Evolutionary conservation across 2,329 filamentous ascomycete species (phyloP), one percentile per base, ranked within the genome.

Genomic region (Grosmannia serpens): DNA sequence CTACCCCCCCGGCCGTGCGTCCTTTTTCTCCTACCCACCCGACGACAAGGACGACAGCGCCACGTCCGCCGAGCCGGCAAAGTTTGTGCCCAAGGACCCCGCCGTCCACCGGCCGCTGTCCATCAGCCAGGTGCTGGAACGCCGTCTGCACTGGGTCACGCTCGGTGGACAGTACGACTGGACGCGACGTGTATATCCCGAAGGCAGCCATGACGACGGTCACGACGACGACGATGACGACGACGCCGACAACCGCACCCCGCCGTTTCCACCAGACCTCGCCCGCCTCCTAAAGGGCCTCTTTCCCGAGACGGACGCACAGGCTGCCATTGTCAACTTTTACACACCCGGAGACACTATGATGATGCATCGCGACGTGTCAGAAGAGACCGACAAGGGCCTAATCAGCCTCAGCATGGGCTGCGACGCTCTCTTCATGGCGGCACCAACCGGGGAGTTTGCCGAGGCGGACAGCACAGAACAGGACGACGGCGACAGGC

Each of bases 131-230:
- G 82, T 92, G 33, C 77, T 97, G 50, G 82, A 85, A 59, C 87
- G 86, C 62, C 91, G 89, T 62, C 80, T 97, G 27, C 89, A 92
- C 64, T 99, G 94, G 94, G 82, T 95, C 49, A 97, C 92, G 0
- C 81, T 99, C 3, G 94, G 94, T 55, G 92, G 91, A 0, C 94
- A 97, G 70, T 97, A 97, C 70, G 89, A 97, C 74, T 97, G 92
- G 94, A 95, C 91, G 0, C 82, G 83, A 59, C 91, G 95, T 64
- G 74, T 82, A 15, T 97, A 97, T 67, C 91, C 91, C 0, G 3
- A 38, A 38, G 35, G 35, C 35, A 38, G 35, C 35, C 3, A 17
- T 17, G 70, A 51, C 0, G 61, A 53, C 29, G 47, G 57, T 5
- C 38, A 29, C 15, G 49, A 15, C 20, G 56, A 50, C 11, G 58